Evolutionary conservation across 495 filamentous ascomycete genomes (phyloP).

Genomic region (Neurospora sublineolata): DNA sequence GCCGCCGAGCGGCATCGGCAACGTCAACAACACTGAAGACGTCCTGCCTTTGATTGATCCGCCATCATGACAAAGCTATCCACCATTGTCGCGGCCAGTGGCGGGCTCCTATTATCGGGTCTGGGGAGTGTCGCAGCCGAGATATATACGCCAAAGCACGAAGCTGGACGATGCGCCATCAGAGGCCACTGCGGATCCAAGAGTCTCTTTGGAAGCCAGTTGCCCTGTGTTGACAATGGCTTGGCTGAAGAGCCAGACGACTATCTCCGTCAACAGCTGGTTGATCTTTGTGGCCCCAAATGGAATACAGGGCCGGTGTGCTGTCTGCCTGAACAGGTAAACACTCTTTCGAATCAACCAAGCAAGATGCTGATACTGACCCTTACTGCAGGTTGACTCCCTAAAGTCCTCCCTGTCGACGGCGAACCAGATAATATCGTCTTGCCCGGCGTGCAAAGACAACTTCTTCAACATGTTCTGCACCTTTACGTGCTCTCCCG

Average conservation of each 20-base stretch:
- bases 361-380: background rate
- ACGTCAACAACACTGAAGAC: background rate
- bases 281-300: slow-evolving; percentile 74
- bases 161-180: slow-evolving; percentile 82
- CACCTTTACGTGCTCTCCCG: slow-evolving; percentile 92
- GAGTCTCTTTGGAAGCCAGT: slow-evolving; percentile 70
- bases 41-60: background rate
- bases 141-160: slow-evolving; percentile 53
- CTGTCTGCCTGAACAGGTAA: slow-evolving; percentile 70
- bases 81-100: slow-evolving; percentile 23
- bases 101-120: slow-evolving; percentile 23
- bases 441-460: slow-evolving; percentile 88
- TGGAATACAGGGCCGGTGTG: slow-evolving; percentile 79
- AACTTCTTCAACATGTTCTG: slow-evolving; percentile 99
- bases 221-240: slow-evolving; percentile 92
- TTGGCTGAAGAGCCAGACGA: slow-evolving; percentile 61
- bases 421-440: slow-evolving; percentile 77
- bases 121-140: slow-evolving; percentile 21
- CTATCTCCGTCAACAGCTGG: slow-evolving; percentile 58
- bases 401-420: slow-evolving; percentile 71
- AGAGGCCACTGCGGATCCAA: slow-evolving; percentile 84
- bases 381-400: slow-evolving; percentile 48
- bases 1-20: slow-evolving; percentile 21
- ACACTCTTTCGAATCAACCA: slow-evolving; percentile 1
- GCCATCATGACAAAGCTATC: slow-evolving; percentile 19